Conservation (phyloP, 306 rosid species). For the Gastrolobium villosum region DNA sequence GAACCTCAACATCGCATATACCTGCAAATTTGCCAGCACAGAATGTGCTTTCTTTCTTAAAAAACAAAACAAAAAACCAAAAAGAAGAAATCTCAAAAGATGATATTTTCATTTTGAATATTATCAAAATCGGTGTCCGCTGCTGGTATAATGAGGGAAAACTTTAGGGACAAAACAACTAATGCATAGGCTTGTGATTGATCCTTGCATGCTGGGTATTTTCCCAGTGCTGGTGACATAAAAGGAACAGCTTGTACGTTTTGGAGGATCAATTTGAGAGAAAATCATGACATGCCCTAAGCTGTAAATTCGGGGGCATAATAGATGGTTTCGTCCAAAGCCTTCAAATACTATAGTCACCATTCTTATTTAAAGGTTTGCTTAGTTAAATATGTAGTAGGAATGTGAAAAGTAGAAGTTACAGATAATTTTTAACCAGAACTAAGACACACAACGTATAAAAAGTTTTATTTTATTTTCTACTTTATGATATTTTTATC, state of each 20-base stretch:
- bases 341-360: not conserved
- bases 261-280: not conserved
- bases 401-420: not conserved
- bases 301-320: not conserved
- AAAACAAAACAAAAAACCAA: not conserved
- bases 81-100: not conserved
- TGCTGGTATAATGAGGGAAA: not conserved
- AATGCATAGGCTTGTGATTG: not conserved
- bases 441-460: not conserved
- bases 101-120: conserved; percentile 1
- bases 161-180: not conserved
- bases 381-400: not conserved
- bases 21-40: not conserved
- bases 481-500: not conserved
- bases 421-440: not conserved
- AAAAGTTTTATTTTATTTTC: not conserved
- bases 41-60: not conserved
- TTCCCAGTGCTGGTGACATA: not conserved
- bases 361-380: not conserved
- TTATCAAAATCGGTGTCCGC: not conserved
- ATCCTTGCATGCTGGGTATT: not conserved
- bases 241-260: not conserved
- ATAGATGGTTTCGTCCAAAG: not conserved
- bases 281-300: not conserved
- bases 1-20: not conserved